Conservation (phyloP, 1,284 basidiomycete genomes). For the Cryptococcus sp. region DNA sequence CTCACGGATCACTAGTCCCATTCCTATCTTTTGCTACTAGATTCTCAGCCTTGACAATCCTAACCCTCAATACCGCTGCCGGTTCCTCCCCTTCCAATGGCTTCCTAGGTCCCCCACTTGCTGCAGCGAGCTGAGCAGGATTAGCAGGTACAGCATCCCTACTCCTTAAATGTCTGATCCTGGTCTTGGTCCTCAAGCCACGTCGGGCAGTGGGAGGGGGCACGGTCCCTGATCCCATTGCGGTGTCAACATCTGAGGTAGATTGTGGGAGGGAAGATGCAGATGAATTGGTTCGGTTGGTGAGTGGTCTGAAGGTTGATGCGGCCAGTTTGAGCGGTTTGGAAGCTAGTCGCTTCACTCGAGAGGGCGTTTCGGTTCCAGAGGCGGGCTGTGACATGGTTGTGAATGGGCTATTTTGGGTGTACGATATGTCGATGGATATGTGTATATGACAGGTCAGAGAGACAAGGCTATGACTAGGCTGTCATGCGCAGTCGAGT, state of each 20-base stretch:
- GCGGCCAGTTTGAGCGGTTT: conserved; percentile 45
- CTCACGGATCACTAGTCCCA: conserved; percentile 48
- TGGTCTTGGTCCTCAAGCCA: not conserved
- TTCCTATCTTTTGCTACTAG: conserved; percentile 52
- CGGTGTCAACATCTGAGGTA: not conserved
- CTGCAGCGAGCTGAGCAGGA: conserved; percentile 32
- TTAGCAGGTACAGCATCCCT: conserved; percentile 13
- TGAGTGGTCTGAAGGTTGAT: conserved; percentile 25
- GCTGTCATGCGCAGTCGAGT: too few species aligned
- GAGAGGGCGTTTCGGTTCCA: not conserved
- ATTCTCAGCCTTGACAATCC: conserved; percentile 48
- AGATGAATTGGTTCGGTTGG: conserved; percentile 3
- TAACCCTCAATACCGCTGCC: conserved; percentile 44
- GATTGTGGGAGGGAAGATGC: not conserved
- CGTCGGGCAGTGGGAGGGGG: not conserved
- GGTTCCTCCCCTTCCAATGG: conserved; percentile 46
- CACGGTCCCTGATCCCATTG: not conserved
- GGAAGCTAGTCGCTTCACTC: conserved; percentile 21
- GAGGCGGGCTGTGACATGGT: not conserved
- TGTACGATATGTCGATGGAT: too few species aligned
- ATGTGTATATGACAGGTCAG: too few species aligned
- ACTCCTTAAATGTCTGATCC: conserved; percentile 9
- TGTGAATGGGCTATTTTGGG: too few species aligned
- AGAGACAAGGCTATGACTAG: too few species aligned
- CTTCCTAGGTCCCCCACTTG: conserved; percentile 36